Conservation (phyloP, 1,284 basidiomycete genomes). For the Leccinum subrobustum region DNA sequence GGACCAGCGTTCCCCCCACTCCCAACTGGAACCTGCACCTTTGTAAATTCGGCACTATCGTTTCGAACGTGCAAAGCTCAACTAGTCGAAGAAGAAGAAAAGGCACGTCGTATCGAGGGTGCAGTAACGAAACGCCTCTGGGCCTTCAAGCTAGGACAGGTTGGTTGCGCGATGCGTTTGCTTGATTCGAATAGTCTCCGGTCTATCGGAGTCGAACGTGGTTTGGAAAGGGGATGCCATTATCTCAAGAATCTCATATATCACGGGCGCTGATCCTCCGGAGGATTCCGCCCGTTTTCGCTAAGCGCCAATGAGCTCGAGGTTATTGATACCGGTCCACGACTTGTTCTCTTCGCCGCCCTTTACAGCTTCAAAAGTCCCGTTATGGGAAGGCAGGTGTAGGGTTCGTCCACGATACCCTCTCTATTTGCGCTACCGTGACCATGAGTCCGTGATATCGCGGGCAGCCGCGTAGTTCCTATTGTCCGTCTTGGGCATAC, state of each 20-base stretch:
- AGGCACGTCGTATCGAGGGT: background rate
- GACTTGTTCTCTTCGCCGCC: background rate
- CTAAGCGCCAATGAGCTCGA: background rate
- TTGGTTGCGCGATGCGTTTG: background rate
- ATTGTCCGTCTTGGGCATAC: background rate
- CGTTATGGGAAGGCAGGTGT: constrained; percentile 6
- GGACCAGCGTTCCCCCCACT: background rate
- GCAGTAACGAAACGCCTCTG: background rate
- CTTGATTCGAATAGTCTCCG: constrained; percentile 1
- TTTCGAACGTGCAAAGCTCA: background rate
- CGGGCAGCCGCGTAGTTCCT: background rate
- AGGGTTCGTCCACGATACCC: background rate
- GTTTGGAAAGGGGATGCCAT: background rate
- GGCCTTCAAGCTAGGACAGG: background rate
- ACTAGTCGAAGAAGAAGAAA: background rate
- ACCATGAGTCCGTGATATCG: background rate
- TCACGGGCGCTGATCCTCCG: background rate
- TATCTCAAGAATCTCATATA: background rate
- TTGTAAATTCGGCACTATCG: background rate
- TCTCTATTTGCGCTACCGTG: background rate
- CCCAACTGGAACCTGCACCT: background rate
- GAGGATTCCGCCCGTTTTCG: background rate
- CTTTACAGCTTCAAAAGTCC: background rate
- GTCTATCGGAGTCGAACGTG: background rate
- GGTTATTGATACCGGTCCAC: background rate